Evolutionary conservation across 2,329 filamentous ascomycete species (phyloP).

Genomic region (Penicillium aurantiogriseum): DNA sequence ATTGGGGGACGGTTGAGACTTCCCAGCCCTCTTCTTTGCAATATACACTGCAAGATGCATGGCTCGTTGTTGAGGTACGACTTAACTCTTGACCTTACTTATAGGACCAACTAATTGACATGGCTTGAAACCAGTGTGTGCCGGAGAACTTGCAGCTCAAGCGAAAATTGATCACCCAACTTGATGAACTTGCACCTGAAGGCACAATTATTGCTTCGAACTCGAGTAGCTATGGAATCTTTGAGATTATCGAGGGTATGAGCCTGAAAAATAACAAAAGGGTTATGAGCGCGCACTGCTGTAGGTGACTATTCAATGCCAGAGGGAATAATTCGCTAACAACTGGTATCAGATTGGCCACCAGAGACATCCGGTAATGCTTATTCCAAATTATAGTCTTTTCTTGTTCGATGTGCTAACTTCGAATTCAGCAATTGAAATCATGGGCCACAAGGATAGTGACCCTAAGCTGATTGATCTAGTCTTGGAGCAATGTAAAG

Average conservation of each 20-base stretch:
- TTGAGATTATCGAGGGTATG: constrained; percentile 44
- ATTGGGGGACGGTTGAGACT: constrained; percentile 28
- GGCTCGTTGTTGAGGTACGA: constrained; percentile 38
- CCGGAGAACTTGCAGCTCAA: constrained; percentile 48
- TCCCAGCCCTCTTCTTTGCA: constrained; percentile 21
- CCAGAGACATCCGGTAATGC: constrained; percentile 37
- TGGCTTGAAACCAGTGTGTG: constrained; percentile 39
- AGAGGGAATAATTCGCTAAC: not conserved
- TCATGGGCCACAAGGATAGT: constrained; percentile 41
- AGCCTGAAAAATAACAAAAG: constrained; percentile 35
- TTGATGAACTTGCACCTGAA: constrained; percentile 39
- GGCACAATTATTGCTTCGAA: constrained; percentile 48
- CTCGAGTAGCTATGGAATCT: constrained; percentile 49
- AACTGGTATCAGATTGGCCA: constrained; percentile 35
- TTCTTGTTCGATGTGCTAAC: not conserved
- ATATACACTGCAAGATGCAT: constrained; percentile 28
- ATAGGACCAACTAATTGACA: not conserved
- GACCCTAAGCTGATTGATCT: constrained; percentile 29
- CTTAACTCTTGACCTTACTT: not conserved
- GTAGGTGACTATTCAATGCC: constrained; percentile 29
- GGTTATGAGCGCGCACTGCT: constrained; percentile 47
- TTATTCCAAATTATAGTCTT: not conserved
- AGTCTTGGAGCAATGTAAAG: constrained; percentile 29
- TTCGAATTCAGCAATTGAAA: constrained; percentile 33
- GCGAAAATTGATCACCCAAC: constrained; percentile 37